These are phyloP conservation scores for Entophlyctis luteolus DNA, from an alignment of 192 early-diverging fungal genomes.

Conservation along the genomic window DNA sequence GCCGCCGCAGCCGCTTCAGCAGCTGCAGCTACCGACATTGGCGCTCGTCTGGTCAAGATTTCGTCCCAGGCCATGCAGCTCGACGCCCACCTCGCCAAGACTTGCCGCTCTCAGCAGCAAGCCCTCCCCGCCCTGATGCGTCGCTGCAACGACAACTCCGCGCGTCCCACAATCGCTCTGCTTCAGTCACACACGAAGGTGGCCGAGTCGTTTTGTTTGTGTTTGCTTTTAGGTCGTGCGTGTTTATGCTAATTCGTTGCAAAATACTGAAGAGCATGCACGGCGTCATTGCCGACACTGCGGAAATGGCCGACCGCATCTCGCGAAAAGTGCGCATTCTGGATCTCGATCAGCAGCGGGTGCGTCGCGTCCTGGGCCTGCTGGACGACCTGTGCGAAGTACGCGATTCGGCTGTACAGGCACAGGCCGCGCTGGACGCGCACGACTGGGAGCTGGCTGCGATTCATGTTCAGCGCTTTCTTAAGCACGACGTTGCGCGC, in stretches of 20 bases:
- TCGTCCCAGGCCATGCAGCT: background rate
- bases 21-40: background rate
- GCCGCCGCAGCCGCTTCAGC: too few species aligned
- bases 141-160: background rate
- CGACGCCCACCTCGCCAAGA: background rate
- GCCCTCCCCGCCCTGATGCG: background rate
- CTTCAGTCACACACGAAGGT: background rate
- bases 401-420: constrained; percentile 59
- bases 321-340: constrained; percentile 79
- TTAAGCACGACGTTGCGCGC: constrained; percentile 53
- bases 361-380: constrained; percentile 63
- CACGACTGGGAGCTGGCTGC: constrained; percentile 69
- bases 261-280: background rate
- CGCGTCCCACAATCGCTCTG: background rate
- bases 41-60: background rate
- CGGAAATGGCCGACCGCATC: constrained; percentile 73
- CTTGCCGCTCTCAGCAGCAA: background rate
- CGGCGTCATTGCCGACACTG: constrained; percentile 56
- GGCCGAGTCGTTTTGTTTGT: background rate
- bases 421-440: constrained; percentile 57
- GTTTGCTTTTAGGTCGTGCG: background rate
- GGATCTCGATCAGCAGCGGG: constrained; percentile 64
- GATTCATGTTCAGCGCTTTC: constrained; percentile 57
- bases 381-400: constrained; percentile 67
- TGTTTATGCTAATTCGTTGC: background rate